A percentile compares a stretch with the other conserved stretches of the same genome.
Conservation (phyloP, 177 flowering plant genomes). For the Vitis hybrid region DNA sequence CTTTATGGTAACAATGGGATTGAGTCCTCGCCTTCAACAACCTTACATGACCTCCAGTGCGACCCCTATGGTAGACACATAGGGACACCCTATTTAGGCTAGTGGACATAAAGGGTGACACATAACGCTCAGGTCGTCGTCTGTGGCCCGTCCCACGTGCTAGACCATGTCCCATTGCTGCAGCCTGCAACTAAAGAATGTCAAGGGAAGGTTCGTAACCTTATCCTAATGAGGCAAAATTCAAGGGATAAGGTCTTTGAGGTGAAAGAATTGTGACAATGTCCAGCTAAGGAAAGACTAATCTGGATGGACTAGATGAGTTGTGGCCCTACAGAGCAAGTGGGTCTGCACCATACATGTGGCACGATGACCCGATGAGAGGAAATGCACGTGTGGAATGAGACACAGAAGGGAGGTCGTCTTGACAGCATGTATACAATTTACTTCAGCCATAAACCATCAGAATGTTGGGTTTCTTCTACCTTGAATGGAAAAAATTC, state of each 20-base stretch:
- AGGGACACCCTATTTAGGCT: neutral
- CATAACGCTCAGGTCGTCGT: neutral
- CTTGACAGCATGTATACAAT: neutral
- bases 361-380: neutral
- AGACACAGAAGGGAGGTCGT: neutral
- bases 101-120: slow-evolving; percentile 1
- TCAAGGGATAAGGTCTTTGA: neutral
- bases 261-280: neutral
- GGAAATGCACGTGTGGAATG: neutral
- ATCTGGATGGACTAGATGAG: slow-evolving; percentile 1
- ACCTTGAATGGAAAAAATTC: neutral
- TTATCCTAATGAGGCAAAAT: neutral
- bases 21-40: slow-evolving; percentile 4
- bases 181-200: neutral
- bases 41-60: neutral
- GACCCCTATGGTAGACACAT: slow-evolving; percentile 1
- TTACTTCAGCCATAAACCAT: neutral
- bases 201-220: slow-evolving; percentile 5
- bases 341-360: neutral
- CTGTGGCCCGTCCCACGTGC: slow-evolving; percentile 13
- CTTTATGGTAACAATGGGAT: neutral
- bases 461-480: neutral
- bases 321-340: neutral
- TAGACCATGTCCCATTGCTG: slow-evolving; percentile 5
- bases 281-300: no score